A percentile compares a stretch with the other conserved stretches of the same genome.
Evolutionary conservation across 1,139 yeast genomes (phyloP).

Genomic region (Scheffersomyces illinoinensis): DNA sequence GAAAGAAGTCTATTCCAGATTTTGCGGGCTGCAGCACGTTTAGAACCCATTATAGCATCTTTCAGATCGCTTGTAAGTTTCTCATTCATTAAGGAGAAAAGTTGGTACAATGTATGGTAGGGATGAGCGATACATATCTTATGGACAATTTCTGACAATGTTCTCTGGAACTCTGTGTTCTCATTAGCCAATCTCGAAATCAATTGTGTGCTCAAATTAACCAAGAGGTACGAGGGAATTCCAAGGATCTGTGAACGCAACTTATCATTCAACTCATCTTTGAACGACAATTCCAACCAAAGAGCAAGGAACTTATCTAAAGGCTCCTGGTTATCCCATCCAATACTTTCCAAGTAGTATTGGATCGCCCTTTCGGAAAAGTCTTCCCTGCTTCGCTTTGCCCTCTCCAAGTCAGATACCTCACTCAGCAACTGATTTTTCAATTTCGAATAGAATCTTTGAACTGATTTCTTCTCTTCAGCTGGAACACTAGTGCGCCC

Average conservation of each 20-base stretch:
- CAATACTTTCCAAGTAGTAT: conserved; percentile 60
- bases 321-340: conserved; percentile 54
- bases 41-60: conserved; percentile 40
- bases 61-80: conserved; percentile 31
- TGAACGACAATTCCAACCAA: conserved; percentile 70
- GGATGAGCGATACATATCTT: conserved; percentile 67
- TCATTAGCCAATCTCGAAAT: conserved; percentile 67
- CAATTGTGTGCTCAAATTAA: conserved; percentile 84
- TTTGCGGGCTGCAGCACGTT: conserved; percentile 51
- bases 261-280: conserved; percentile 37
- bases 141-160: conserved; percentile 51
- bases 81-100: conserved; percentile 58
- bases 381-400: conserved; percentile 35
- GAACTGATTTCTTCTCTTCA: conserved; percentile 51
- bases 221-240: conserved; percentile 61
- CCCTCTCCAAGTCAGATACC: conserved; percentile 39
- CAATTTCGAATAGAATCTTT: conserved; percentile 49
- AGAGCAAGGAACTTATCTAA: conserved; percentile 78
- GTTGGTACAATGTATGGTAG: conserved; percentile 69
- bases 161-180: conserved; percentile 51
- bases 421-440: conserved; percentile 53
- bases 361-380: conserved; percentile 60
- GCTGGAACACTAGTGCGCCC: conserved; percentile 38
- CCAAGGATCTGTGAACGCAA: conserved; percentile 31
- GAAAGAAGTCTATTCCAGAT: conserved; percentile 39